These are phyloP conservation scores for Trichoderma citrinoviride DNA, from an alignment of 2,329 filamentous ascomycete genomes.

Conservation along the genomic window DNA sequence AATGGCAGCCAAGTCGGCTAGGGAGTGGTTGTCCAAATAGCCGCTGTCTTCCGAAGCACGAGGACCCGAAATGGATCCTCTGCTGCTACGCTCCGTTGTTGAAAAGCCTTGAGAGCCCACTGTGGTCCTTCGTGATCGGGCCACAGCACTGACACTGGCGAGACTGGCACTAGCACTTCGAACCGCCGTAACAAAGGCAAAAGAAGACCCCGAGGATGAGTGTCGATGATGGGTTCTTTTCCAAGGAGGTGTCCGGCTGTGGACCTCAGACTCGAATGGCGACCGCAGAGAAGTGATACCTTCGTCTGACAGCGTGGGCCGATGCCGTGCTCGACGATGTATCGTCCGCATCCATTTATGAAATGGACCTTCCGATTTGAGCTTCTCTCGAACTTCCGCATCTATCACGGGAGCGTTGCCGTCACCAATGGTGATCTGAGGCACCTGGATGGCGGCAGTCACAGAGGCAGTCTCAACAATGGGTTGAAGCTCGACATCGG, in stretches of 20 bases:
- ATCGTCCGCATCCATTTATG: slow-evolving; percentile 71
- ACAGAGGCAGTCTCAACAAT: neutral
- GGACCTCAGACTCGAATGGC: neutral
- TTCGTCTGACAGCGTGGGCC: slow-evolving; percentile 23
- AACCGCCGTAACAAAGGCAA: slow-evolving; percentile 75
- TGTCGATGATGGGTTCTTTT: slow-evolving; percentile 44
- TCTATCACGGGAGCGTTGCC: slow-evolving; percentile 19
- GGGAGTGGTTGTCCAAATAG: slow-evolving; percentile 53
- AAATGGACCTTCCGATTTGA: slow-evolving; percentile 49
- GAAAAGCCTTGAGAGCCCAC: slow-evolving; percentile 53
- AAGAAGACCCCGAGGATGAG: slow-evolving; percentile 70
- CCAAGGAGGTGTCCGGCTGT: neutral
- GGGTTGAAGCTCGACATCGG: slow-evolving; percentile 10
- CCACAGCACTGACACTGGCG: slow-evolving; percentile 66
- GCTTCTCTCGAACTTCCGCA: slow-evolving; percentile 10
- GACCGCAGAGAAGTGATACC: neutral
- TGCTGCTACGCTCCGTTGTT: slow-evolving; percentile 61
- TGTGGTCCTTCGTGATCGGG: slow-evolving; percentile 55
- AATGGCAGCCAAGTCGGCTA: slow-evolving; percentile 65
- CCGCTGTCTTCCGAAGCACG: slow-evolving; percentile 64
- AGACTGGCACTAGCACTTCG: slow-evolving; percentile 79
- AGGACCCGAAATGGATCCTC: slow-evolving; percentile 56
- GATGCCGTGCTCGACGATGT: slow-evolving; percentile 54
- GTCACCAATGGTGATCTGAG: slow-evolving; percentile 31
- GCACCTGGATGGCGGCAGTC: slow-evolving; percentile 22